phyloP scores from a whole-genome alignment of 176 grass and related monocot species.

The Alloteropsis semialata region DNA sequence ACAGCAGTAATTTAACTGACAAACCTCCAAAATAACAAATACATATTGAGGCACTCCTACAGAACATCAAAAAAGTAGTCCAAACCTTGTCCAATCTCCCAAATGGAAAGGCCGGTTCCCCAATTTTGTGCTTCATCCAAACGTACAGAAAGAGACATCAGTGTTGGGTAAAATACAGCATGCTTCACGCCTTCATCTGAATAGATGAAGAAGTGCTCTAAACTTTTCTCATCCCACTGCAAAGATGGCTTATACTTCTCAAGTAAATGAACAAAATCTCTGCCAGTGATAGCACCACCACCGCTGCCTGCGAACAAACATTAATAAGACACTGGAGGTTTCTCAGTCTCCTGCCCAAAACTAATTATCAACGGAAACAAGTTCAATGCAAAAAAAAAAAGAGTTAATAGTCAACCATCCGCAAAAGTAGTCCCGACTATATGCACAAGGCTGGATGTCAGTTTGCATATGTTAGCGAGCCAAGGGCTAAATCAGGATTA shows the following conservation, averaged over 20 bases:
- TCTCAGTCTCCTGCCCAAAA: not conserved
- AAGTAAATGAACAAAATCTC: conserved; percentile 66
- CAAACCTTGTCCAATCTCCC: conserved; percentile 93
- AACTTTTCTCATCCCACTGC: conserved; percentile 75
- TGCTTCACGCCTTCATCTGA: conserved; percentile 57
- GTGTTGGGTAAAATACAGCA: conserved; percentile 82
- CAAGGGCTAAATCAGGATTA: not conserved
- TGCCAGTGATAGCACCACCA: conserved; percentile 67
- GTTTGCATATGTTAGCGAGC: not conserved
- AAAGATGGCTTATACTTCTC: conserved; percentile 77
- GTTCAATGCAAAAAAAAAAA: not conserved
- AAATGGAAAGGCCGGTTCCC: conserved; percentile 77
- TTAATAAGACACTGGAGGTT: not conserved
- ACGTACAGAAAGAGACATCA: conserved; percentile 67
- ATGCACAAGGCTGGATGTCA: not conserved
- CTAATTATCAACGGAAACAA: not conserved
- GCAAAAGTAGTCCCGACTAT: not conserved
- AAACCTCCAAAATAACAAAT: not conserved
- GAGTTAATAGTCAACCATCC: not conserved
- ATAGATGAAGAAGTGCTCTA: conserved; percentile 85
- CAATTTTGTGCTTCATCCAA: conserved; percentile 71
- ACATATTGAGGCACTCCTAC: conserved; percentile 32
- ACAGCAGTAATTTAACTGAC: not conserved
- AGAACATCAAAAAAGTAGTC: conserved; percentile 90
- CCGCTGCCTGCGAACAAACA: conserved; percentile 46